Conservation (phyloP, 768 basidiomycete genomes). For the Mycena filopes region DNA sequence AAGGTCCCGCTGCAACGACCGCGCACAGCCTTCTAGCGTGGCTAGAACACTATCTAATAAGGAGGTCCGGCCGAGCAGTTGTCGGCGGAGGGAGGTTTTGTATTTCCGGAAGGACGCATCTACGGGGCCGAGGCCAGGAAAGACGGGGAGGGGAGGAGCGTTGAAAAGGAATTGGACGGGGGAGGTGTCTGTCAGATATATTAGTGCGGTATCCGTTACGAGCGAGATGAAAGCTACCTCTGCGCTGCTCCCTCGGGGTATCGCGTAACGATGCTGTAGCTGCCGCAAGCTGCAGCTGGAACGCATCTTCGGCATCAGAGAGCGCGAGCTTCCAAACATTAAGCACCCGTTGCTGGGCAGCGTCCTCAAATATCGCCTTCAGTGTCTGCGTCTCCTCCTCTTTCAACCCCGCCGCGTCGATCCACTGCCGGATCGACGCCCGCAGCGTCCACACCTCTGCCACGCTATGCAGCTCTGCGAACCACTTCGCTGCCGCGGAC, state of each 20-base stretch:
- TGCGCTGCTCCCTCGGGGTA: conserved; percentile 39
- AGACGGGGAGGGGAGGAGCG: conserved; percentile 58
- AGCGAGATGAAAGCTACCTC: conserved; percentile 35
- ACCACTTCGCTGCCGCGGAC: conserved; percentile 62
- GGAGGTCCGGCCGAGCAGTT: conserved; percentile 73
- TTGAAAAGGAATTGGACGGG: conserved; percentile 68
- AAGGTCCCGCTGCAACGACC: conserved; percentile 70
- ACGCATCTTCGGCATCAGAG: conserved; percentile 53
- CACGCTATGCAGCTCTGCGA: conserved; percentile 66
- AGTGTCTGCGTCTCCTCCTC: conserved; percentile 58
- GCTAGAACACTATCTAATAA: conserved; percentile 67
- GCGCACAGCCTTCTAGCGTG: conserved; percentile 69
- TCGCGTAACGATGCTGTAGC: conserved; percentile 49
- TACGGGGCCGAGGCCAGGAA: conserved; percentile 47
- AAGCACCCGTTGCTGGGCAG: conserved; percentile 63
- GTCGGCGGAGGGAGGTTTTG: conserved; percentile 66
- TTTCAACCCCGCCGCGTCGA: conserved; percentile 56
- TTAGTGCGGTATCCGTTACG: conserved; percentile 17
- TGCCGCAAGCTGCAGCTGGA: conserved; percentile 54
- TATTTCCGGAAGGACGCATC: conserved; percentile 70
- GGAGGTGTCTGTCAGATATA: conserved; percentile 53
- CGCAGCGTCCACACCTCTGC: conserved; percentile 81
- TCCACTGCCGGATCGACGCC: conserved; percentile 58
- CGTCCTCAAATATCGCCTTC: conserved; percentile 58
- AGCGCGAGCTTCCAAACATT: conserved; percentile 69